These are phyloP conservation scores for Phytophthora nicotianae DNA, from an alignment of 352 stramenopile genomes.

Conservation along the genomic window DNA sequence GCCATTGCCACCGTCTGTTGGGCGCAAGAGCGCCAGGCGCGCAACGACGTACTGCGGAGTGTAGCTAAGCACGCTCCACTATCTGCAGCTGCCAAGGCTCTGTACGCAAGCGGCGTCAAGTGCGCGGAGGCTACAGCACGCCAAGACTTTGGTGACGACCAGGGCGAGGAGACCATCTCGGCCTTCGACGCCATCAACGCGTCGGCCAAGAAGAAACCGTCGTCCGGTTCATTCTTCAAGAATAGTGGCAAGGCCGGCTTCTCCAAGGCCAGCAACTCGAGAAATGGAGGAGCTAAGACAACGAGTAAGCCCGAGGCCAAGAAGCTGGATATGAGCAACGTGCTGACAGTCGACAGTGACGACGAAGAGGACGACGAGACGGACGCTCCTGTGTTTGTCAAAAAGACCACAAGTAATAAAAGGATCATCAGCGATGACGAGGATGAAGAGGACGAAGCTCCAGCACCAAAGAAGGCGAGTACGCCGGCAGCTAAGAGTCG, in stretches of 20 bases:
- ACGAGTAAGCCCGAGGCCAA: conserved; percentile 40
- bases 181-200: conserved; percentile 61
- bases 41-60: conserved; percentile 60
- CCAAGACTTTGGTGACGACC: conserved; percentile 49
- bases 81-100: conserved; percentile 43
- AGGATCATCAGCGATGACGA: conserved; percentile 78
- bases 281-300: conserved; percentile 20
- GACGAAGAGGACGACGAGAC: conserved; percentile 64
- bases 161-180: conserved; percentile 72
- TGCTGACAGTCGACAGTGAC: conserved; percentile 75
- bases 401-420: conserved; percentile 49
- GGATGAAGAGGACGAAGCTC: conserved; percentile 43
- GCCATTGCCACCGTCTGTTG: conserved; percentile 51
- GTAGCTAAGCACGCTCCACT: conserved; percentile 48
- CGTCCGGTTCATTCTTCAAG: conserved; percentile 44
- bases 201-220: conserved; percentile 33
- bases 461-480: conserved; percentile 10
- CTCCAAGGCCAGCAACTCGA: conserved; percentile 31
- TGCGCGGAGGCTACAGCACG: conserved; percentile 60
- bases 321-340: conserved; percentile 66
- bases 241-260: conserved; percentile 21
- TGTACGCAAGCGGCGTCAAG: conserved; percentile 59
- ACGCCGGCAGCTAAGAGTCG: conserved; percentile 31
- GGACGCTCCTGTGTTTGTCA: conserved; percentile 73
- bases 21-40: conserved; percentile 62